phyloP scores from a whole-genome alignment of 164 flowering plant genomes.

The Magnolia sinica region DNA sequence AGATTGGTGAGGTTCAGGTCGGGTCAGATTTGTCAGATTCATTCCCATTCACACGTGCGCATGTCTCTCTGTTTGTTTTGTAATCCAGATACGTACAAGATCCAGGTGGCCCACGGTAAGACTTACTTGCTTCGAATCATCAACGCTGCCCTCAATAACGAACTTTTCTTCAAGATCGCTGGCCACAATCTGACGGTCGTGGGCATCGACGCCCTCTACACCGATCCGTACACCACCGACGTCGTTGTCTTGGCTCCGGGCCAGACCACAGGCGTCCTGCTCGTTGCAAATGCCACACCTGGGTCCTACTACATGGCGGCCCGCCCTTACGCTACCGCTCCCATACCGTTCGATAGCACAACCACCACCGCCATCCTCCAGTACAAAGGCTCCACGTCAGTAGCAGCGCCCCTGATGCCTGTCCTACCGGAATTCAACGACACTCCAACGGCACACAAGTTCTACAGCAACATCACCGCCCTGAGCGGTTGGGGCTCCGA shows the following conservation, averaged over 20 bases:
- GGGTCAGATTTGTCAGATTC: no score
- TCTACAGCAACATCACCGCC: constrained; percentile 40
- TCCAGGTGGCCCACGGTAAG: constrained; percentile 45
- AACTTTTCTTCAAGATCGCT: constrained; percentile 68
- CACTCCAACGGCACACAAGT: constrained; percentile 55
- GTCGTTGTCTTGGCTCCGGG: constrained; percentile 61
- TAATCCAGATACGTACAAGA: constrained; percentile 31
- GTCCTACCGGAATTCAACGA: constrained; percentile 43
- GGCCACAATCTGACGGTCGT: constrained; percentile 62
- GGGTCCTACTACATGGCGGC: constrained; percentile 68
- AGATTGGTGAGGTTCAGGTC: neutral
- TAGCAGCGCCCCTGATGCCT: constrained; percentile 42
- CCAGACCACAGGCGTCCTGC: constrained; percentile 61
- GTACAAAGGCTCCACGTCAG: constrained; percentile 19
- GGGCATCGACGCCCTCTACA: constrained; percentile 63
- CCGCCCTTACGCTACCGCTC: constrained; percentile 28
- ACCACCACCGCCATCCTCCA: constrained; percentile 42
- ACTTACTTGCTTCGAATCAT: constrained; percentile 64
- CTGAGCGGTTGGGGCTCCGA: constrained; percentile 20
- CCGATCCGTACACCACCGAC: constrained; percentile 51
- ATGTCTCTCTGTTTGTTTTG: neutral
- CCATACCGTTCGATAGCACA: constrained; percentile 19
- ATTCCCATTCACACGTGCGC: no score
- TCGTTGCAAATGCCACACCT: constrained; percentile 39
- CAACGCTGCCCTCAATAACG: constrained; percentile 80